phyloP scores from a whole-genome alignment of 2,329 filamentous ascomycete genomes.

The Aspergillus awamori region DNA sequence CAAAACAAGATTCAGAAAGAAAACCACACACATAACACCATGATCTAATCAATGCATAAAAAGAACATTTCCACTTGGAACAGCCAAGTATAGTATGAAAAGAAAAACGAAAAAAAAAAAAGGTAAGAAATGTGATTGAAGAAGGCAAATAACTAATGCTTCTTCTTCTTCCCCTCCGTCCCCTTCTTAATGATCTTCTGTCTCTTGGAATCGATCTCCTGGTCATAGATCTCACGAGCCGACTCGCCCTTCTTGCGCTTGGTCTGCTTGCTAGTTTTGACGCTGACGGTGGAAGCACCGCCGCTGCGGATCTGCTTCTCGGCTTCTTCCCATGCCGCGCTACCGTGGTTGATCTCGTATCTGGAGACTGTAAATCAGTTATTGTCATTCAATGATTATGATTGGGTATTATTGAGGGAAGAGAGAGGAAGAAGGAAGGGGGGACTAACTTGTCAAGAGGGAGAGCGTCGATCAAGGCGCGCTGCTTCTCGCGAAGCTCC shows the following conservation, averaged over 20 bases:
- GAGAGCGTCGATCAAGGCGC: conserved; percentile 84
- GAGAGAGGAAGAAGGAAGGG: not conserved
- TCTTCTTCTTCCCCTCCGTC: conserved; percentile 44
- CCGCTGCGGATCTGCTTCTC: conserved; percentile 73
- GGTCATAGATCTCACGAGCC: conserved; percentile 52
- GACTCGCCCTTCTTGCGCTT: conserved; percentile 73
- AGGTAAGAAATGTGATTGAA: not conserved
- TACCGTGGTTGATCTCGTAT: conserved; percentile 52
- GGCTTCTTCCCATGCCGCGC: conserved; percentile 59
- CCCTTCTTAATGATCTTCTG: conserved; percentile 51
- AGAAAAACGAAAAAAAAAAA: too few relatives aligned
- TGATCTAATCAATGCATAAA: not conserved
- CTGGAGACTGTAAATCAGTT: conserved; percentile 45
- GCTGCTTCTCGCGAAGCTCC: conserved; percentile 75
- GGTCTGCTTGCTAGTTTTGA: conserved; percentile 70
- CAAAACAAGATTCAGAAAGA: not conserved
- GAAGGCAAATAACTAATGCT: conserved; percentile 12
- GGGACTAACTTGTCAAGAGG: conserved; percentile 77
- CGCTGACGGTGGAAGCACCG: conserved; percentile 64
- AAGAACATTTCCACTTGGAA: not conserved
- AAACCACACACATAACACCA: conserved; percentile 2
- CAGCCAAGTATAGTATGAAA: not conserved
- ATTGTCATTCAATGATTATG: conserved; percentile 34
- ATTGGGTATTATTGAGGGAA: conserved; percentile 4
- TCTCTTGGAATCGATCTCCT: conserved; percentile 47